phyloP scores from a whole-genome alignment of 495 filamentous ascomycete genomes.

The Thermochaetoides thermophila region DNA sequence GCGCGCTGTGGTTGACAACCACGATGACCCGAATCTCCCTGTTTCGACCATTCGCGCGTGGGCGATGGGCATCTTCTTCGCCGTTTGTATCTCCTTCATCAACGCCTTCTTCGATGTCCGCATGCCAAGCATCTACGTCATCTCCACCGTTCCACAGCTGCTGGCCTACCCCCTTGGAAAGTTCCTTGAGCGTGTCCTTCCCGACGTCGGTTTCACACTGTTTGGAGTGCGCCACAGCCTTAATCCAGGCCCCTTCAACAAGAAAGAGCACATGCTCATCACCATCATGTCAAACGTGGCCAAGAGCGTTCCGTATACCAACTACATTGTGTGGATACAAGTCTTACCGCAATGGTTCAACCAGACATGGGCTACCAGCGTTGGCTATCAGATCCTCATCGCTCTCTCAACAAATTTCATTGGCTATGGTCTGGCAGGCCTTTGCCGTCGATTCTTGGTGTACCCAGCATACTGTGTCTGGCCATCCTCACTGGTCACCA shows the following conservation, averaged over 20 bases:
- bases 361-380: slow-evolving; percentile 22
- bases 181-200: slow-evolving; percentile 18
- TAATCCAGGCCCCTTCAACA: slow-evolving; percentile 36
- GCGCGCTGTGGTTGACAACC: slow-evolving; percentile 33
- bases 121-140: slow-evolving; percentile 22
- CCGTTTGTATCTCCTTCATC: slow-evolving; percentile 24
- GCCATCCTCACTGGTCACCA: slow-evolving; percentile 29
- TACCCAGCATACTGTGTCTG: slow-evolving; percentile 31
- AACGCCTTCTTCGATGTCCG: slow-evolving; percentile 30
- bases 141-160: slow-evolving; percentile 23
- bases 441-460: slow-evolving; percentile 42
- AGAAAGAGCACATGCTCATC: slow-evolving; percentile 39
- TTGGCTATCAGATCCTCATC: slow-evolving; percentile 30
- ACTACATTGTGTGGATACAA: slow-evolving; percentile 32
- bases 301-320: slow-evolving; percentile 23
- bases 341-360: slow-evolving; percentile 27
- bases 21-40: slow-evolving; percentile 26
- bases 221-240: slow-evolving; percentile 23
- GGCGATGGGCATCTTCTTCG: slow-evolving; percentile 25
- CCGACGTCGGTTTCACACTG: slow-evolving; percentile 24
- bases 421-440: slow-evolving; percentile 37
- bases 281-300: slow-evolving; percentile 31
- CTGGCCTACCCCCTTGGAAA: slow-evolving; percentile 27
- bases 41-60: slow-evolving; percentile 26
- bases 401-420: slow-evolving; percentile 33